These are phyloP conservation scores for Phytophthora pinifolia DNA, from an alignment of 352 stramenopile genomes.

Conservation along the genomic window DNA sequence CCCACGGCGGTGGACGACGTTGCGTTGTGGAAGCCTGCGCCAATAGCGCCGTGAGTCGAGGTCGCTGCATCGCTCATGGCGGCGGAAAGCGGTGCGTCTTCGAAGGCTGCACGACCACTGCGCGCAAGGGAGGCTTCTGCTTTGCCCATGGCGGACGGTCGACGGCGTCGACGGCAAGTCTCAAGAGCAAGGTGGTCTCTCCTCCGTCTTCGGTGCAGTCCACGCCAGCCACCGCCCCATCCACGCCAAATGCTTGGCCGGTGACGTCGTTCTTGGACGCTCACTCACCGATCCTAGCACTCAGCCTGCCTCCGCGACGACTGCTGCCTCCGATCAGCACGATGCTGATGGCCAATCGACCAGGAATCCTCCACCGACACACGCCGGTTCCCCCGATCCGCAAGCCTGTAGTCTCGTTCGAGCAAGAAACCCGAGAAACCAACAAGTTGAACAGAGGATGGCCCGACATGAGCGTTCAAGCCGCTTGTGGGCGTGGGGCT, in stretches of 20 bases:
- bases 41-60: constrained; percentile 82
- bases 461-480: constrained; percentile 1
- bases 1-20: constrained; percentile 80
- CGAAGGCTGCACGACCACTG: constrained; percentile 74
- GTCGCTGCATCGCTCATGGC: constrained; percentile 84
- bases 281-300: constrained; percentile 27
- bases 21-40: constrained; percentile 61
- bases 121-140: constrained; percentile 78
- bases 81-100: constrained; percentile 79
- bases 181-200: constrained; percentile 20
- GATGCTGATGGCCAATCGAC: constrained; percentile 33
- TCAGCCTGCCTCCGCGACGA: constrained; percentile 28
- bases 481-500: constrained; percentile 1
- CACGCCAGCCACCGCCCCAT: constrained; percentile 12
- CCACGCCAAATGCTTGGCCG: constrained; percentile 17
- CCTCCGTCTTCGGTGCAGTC: constrained; percentile 4
- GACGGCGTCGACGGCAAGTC: constrained; percentile 10
- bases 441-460: constrained; percentile 12
- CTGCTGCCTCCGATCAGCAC: constrained; percentile 32
- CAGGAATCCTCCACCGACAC: constrained; percentile 19
- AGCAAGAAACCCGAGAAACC: neutral
- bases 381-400: constrained; percentile 36
- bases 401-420: constrained; percentile 14
- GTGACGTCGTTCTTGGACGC: constrained; percentile 7
- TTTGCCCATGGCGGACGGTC: constrained; percentile 76